Evolutionary conservation across 2,329 filamentous ascomycete genomes (phyloP), one percentile per base, ranked within the genome.

Genomic region (Macrophomina pseudophaseolina): DNA sequence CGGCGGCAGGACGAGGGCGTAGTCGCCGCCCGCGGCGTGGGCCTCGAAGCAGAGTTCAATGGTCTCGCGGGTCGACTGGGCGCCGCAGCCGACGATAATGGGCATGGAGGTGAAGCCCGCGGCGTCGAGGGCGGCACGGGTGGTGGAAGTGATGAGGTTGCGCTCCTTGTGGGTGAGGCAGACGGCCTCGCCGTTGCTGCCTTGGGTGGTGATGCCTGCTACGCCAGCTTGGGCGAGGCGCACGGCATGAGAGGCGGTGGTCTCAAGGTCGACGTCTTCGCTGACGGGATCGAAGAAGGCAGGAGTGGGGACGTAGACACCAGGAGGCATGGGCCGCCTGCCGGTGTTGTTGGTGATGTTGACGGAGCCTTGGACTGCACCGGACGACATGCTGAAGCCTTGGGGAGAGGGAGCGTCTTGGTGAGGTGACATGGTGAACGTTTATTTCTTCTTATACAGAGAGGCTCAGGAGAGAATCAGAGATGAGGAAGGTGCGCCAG

Each of bases 171-270:
- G 89, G 51, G 88, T 88, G 40, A 94, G 84, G 74, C 93, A 91
- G 12, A 93, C 91, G 7, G 92, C 91, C 81, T 95, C 92, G 72
- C 91, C 91, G 74, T 94, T 94, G 74, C 90, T 92, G 54, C 91
- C 91, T 76, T 93, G 91, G 11, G 90, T 91, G 58, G 91, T 90
- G 54, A 94, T 84, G 23, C 91, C 91, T 16, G 89, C 86, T 49
- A 94, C 87, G 69, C 91, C 91, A 33, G 90, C 87, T 66, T 85
- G 77, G 54, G 90, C 91, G n/a, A 94, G 87, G 72, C 88, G 87
- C 63, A 91, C 85, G 44, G 90, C 88, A 66, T 82, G 80, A 42
- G 72, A 77, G 52, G 74, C 74, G 40, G 74, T 77, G 11, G 79
- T 80, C 42, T 77, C 73, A 2, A 80, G 65, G 66, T 82, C 80